A percentile compares a stretch with the other conserved stretches of the same genome.
Evolutionary conservation across 768 basidiomycete genomes (phyloP).

Genomic region (Xerocomus potaroensis): DNA sequence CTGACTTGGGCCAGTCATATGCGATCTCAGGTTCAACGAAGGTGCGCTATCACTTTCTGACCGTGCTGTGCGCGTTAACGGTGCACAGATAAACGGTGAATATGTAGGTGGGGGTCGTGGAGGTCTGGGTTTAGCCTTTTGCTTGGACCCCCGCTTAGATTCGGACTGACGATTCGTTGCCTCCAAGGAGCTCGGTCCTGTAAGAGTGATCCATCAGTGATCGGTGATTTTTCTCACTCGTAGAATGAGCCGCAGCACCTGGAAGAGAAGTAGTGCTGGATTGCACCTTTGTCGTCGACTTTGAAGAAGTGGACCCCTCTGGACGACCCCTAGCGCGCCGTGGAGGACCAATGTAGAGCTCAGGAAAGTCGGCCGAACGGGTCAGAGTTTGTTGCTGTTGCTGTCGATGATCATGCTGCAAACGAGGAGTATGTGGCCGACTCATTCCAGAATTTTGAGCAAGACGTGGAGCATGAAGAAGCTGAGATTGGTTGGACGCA

Average conservation of each 20-base stretch:
- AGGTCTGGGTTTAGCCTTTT: constrained; percentile 18
- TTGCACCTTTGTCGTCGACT: constrained; percentile 33
- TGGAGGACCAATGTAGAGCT: constrained; percentile 35
- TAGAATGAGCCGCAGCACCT: background rate
- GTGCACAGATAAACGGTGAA: constrained; percentile 27
- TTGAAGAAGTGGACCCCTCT: constrained; percentile 45
- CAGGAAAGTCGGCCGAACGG: constrained; percentile 31
- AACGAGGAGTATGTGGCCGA: background rate
- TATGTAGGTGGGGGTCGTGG: constrained; percentile 18
- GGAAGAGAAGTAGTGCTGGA: constrained; percentile 1
- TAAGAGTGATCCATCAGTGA: too few relatives aligned
- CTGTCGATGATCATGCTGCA: constrained; percentile 2
- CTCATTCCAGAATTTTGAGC: constrained; percentile 2
- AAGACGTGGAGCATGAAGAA: constrained; percentile 13
- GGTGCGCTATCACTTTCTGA: background rate
- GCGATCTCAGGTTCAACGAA: constrained; percentile 1
- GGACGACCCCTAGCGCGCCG: constrained; percentile 32
- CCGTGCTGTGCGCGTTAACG: constrained; percentile 12
- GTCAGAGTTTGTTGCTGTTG: constrained; percentile 20
- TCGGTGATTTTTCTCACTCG: too few relatives aligned
- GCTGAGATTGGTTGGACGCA: constrained; percentile 1
- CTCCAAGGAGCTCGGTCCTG: constrained; percentile 8
- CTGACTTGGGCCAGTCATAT: constrained; percentile 2
- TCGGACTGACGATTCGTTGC: background rate
- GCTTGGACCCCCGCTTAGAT: constrained; percentile 11